phyloP scores from a whole-genome alignment of 805 yeast genomes.

The Yarrowia hollandica region DNA sequence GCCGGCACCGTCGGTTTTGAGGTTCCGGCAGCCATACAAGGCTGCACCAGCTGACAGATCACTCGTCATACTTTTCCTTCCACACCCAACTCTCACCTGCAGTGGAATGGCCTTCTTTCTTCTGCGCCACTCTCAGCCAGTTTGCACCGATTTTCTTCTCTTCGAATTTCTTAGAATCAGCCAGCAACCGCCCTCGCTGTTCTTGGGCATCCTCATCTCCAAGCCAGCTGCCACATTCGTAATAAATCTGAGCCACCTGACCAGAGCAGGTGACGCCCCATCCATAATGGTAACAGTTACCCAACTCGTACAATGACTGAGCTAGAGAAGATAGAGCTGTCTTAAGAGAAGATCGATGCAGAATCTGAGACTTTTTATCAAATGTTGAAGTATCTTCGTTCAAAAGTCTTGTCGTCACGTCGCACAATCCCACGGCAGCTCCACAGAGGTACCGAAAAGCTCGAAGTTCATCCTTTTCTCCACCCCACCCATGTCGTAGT shows the following conservation, averaged over 20 bases:
- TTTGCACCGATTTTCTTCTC: constrained; percentile 14
- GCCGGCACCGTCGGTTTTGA: too few relatives aligned
- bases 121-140: constrained; percentile 19
- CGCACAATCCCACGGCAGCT: not conserved
- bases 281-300: constrained; percentile 18
- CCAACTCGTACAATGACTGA: constrained; percentile 4
- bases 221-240: constrained; percentile 13
- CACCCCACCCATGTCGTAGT: constrained; percentile 22
- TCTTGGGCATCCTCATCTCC: constrained; percentile 28
- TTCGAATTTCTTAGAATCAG: constrained; percentile 7
- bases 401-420: not conserved
- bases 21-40: too few relatives aligned
- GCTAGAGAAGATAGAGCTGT: not conserved
- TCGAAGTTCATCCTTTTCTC: not conserved
- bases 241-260: constrained; percentile 11
- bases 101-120: constrained; percentile 13
- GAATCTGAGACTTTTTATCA: not conserved
- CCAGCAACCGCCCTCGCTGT: constrained; percentile 9
- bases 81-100: constrained; percentile 28
- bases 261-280: not conserved
- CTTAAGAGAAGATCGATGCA: not conserved
- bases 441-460: constrained; percentile 3
- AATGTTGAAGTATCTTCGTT: not conserved
- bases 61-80: constrained; percentile 23
- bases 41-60: too few relatives aligned